phyloP scores from a whole-genome alignment of 2,329 filamentous ascomycete species.

The Diplodia intermedia region DNA sequence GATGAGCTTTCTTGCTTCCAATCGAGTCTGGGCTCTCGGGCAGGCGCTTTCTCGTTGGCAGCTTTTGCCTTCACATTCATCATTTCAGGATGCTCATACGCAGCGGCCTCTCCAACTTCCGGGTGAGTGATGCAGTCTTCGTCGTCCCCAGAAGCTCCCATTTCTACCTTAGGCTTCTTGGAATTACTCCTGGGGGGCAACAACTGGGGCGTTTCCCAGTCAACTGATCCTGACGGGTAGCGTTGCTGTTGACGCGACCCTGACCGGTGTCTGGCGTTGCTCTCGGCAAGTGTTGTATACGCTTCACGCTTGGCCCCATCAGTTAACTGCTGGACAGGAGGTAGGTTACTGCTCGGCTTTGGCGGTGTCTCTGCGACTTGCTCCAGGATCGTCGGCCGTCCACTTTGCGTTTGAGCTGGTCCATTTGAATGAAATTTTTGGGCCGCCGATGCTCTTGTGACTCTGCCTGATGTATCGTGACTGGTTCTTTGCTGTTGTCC shows the following conservation, averaged over 20 bases:
- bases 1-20: no score
- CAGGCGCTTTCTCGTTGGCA: no score
- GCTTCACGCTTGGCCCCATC: background rate
- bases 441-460: constrained; percentile 4
- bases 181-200: no score
- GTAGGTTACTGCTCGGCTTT: background rate
- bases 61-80: no score
- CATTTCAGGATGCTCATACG: no score
- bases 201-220: no score
- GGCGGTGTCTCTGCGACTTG: background rate
- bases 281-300: background rate
- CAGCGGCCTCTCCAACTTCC: no score
- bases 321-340: background rate
- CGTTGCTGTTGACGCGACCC: background rate
- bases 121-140: no score
- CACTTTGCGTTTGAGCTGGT: background rate
- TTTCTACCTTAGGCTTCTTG: no score
- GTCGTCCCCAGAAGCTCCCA: no score
- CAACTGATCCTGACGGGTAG: no score
- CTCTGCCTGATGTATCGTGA: background rate
- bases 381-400: background rate
- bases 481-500: background rate
- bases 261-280: background rate
- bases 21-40: background rate
- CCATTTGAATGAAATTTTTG: background rate